A percentile compares a stretch with the other conserved stretches of the same genome.
Evolutionary conservation across 1,139 yeast species (phyloP).

Genomic region (Sugiyamaella japonica): DNA sequence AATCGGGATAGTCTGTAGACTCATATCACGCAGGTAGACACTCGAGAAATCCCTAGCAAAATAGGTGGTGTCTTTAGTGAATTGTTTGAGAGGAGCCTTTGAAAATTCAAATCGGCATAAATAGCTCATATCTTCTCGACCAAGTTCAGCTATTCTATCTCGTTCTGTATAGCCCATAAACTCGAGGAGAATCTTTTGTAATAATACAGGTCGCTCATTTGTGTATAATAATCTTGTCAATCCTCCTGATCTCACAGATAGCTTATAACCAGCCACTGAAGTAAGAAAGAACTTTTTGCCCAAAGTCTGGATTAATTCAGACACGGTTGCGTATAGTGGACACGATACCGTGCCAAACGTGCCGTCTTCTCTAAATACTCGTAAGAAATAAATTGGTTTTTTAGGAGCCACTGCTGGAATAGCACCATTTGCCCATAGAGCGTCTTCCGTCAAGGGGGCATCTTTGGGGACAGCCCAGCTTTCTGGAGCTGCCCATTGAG

Average conservation of each 20-base stretch:
- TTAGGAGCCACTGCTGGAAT: conserved; percentile 20
- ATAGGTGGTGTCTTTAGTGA: conserved; percentile 57
- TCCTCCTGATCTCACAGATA: conserved; percentile 79
- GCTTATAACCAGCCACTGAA: conserved; percentile 68
- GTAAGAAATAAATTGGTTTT: conserved; percentile 48
- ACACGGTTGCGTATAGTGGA: conserved; percentile 72
- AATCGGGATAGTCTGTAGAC: conserved; percentile 81
- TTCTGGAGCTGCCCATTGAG: conserved; percentile 68
- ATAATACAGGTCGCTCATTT: conserved; percentile 73
- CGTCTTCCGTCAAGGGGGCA: conserved; percentile 20
- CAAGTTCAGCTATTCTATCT: conserved; percentile 75
- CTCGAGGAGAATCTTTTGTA: conserved; percentile 71
- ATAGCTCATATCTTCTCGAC: conserved; percentile 84
- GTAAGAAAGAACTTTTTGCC: conserved; percentile 76
- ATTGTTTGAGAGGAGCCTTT: conserved; percentile 65
- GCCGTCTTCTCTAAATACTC: conserved; percentile 76
- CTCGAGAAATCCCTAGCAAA: conserved; percentile 63
- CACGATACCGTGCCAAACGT: conserved; percentile 80
- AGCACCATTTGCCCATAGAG: conserved; percentile 21
- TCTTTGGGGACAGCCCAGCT: conserved; percentile 62
- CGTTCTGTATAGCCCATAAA: conserved; percentile 77
- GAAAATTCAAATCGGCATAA: conserved; percentile 80
- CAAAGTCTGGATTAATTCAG: conserved; percentile 65
- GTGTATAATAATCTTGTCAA: conserved; percentile 71
- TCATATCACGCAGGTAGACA: conserved; percentile 72